phyloP scores from a whole-genome alignment of 495 filamentous ascomycete genomes.

The Hypoxylon cercidicola region DNA sequence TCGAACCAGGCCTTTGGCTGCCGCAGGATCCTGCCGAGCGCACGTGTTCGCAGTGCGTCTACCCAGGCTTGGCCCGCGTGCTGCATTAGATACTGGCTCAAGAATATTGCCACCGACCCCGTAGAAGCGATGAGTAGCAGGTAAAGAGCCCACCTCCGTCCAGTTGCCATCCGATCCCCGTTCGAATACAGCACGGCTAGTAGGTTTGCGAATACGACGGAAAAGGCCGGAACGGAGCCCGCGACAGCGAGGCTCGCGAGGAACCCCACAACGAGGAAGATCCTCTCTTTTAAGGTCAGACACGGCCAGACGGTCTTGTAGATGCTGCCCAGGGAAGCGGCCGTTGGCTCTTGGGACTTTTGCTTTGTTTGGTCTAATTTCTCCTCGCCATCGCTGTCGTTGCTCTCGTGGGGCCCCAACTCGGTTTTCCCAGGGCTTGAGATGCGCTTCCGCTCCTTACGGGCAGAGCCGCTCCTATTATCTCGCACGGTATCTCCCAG shows the following conservation, averaged over 20 bases:
- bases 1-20: constrained; percentile 92
- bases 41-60: constrained; percentile 72
- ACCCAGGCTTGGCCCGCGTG: constrained; percentile 81
- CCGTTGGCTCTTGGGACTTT: constrained; percentile 30
- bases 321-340: constrained; percentile 65
- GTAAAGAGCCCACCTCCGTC: constrained; percentile 72
- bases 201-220: constrained; percentile 79
- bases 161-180: constrained; percentile 52
- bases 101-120: constrained; percentile 72
- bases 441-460: constrained; percentile 12
- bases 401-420: neutral
- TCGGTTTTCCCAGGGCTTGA: neutral
- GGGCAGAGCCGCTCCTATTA: constrained; percentile 10
- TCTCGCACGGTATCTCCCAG: constrained; percentile 35
- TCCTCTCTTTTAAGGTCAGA: constrained; percentile 60
- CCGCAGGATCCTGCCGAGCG: constrained; percentile 74
- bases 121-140: constrained; percentile 74
- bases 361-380: constrained; percentile 21
- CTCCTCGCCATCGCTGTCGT: neutral
- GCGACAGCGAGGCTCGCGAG: constrained; percentile 71
- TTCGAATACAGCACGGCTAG: constrained; percentile 72
- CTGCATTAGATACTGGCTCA: constrained; percentile 77
- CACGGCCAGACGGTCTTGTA: constrained; percentile 78
- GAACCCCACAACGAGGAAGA: constrained; percentile 70
- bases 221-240: constrained; percentile 78